Base-by-base conservation (phyloP, 2,329 filamentous ascomycete species). In the Samsoniella hepiali region DNA sequence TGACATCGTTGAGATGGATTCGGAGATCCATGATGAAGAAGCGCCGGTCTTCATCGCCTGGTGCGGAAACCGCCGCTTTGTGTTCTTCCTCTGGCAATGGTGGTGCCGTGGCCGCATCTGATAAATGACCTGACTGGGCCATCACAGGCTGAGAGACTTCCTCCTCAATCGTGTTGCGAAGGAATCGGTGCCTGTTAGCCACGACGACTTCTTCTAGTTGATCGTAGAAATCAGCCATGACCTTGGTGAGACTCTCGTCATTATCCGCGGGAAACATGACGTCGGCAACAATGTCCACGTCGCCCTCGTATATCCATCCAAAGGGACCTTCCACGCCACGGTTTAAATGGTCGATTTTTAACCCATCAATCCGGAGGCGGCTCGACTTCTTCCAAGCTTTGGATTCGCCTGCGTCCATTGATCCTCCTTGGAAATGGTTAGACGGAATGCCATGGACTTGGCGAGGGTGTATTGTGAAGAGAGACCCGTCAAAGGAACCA, bases 161-260 rank as follows among this genome's bases (percentile, higher is more conserved):
- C 31, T 70, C 65, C 4, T 73, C 72, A 55, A 68, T 66, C n/a
- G 73, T 78, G 55, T 80, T 82, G 64, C 85, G 84, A 5, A 88
- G 77, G 58, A 88, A 82, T 49, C 80, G 80, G 67, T 90, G 88
- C 34, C 88, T 85, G 72, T 92, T 92, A 32, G 89, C 87, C 1
- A 89, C 92, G 29, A 98, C 93, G 0, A 93, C 93, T 50, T 95
- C 93, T 77, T 99, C 95, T 72, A 99, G 86, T 65, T 92, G 91
- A 74, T 98, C 94, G 76, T 98, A 98, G 71, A 99, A 93, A 72
- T 97, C 93, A n/a, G 90, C 89, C 84, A 99, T 91, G 53, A 97
- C 93, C 74, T 97, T 97, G 31, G 89, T 90, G 63, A 99, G 88
- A 67, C 93, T 91, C 66, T 94, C 93, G 64, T 96, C 91, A 47